A percentile compares a stretch with the other conserved stretches of the same genome.
Evolutionary conservation across 768 basidiomycete species (phyloP).

Genomic region (Serendipita vermifera): DNA sequence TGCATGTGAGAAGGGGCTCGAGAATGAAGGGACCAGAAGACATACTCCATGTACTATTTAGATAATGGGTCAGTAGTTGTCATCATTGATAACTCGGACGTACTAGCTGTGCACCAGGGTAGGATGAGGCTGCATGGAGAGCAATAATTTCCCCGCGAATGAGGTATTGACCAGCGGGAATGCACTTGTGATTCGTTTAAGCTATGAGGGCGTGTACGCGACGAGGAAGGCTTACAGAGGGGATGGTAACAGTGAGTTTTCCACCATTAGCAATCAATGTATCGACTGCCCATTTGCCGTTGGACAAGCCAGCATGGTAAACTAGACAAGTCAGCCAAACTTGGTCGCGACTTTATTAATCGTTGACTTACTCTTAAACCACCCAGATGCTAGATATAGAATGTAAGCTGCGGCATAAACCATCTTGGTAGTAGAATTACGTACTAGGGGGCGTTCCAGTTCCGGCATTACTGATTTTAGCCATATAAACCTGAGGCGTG

Average conservation of each 20-base stretch:
- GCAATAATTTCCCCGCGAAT: conserved; percentile 9
- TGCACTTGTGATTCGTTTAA: background rate
- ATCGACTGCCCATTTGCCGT: conserved; percentile 9
- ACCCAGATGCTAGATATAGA: conserved; percentile 8
- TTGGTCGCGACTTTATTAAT: background rate
- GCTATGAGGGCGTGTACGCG: background rate
- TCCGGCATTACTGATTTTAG: background rate
- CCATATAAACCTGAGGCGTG: conserved; percentile 9
- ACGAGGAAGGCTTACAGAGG: background rate
- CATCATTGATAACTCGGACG: background rate
- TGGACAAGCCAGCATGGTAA: conserved; percentile 9
- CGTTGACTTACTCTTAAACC: conserved; percentile 9
- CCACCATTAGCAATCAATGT: conserved; percentile 9
- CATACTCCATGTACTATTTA: background rate
- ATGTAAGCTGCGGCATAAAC: background rate
- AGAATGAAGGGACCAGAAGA: background rate
- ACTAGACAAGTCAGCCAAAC: background rate
- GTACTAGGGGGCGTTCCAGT: background rate
- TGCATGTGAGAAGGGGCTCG: background rate
- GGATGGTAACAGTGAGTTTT: conserved; percentile 10
- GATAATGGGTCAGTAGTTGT: background rate
- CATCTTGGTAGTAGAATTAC: background rate
- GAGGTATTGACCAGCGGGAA: conserved; percentile 9
- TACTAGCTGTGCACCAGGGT: background rate
- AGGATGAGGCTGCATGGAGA: background rate